Evolutionary conservation across 2,329 filamentous ascomycete species (phyloP).

Genomic region (Aspergillus sp.): DNA sequence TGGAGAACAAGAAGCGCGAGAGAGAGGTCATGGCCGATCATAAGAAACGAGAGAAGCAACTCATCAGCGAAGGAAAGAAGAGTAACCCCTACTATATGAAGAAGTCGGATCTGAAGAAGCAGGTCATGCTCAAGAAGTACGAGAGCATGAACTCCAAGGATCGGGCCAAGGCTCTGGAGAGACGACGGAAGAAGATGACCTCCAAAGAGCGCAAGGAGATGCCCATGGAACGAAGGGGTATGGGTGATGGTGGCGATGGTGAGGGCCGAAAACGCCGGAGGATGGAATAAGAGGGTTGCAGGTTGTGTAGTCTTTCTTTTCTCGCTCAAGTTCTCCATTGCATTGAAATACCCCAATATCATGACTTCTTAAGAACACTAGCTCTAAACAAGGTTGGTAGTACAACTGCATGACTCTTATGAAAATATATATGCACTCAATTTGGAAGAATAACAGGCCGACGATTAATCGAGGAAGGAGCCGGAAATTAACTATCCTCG

Average conservation of each 20-base stretch:
- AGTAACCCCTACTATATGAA: constrained; percentile 85
- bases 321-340: not conserved
- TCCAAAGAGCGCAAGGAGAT: constrained; percentile 80
- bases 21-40: constrained; percentile 71
- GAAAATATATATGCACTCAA: not conserved
- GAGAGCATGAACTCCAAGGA: constrained; percentile 81
- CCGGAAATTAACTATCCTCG: not conserved
- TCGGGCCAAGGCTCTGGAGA: constrained; percentile 79
- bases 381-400: not conserved
- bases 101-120: constrained; percentile 86
- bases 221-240: constrained; percentile 56
- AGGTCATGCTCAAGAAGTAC: constrained; percentile 75
- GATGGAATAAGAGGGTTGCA: constrained; percentile 19
- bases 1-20: constrained; percentile 67
- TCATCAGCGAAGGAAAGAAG: constrained; percentile 80
- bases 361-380: not conserved
- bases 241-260: constrained; percentile 21
- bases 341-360: not conserved
- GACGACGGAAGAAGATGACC: constrained; percentile 84
- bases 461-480: not conserved
- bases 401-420: not conserved
- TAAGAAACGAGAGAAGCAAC: constrained; percentile 76
- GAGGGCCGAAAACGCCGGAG: constrained; percentile 30
- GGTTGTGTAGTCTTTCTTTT: not conserved
- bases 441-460: not conserved